A percentile compares a stretch with the other conserved stretches of the same genome.
These are phyloP conservation scores for Coniochaeta prunicola DNA, from an alignment of 2,329 filamentous ascomycete species.

Conservation along the genomic window DNA sequence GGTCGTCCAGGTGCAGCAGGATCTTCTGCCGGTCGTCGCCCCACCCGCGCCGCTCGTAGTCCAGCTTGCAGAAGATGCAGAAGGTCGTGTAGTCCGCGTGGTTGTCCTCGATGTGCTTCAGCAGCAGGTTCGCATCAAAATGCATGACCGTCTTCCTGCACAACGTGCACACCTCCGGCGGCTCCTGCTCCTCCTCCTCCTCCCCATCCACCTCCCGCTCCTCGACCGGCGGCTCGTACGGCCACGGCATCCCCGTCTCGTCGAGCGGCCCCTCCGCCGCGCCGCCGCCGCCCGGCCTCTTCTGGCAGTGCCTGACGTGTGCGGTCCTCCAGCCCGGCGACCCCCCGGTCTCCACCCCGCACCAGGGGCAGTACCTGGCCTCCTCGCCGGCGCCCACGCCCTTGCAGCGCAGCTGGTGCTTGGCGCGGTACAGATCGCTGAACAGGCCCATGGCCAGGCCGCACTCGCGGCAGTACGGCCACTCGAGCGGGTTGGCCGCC, in stretches of 20 bases:
- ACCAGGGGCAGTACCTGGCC: slow-evolving; percentile 10
- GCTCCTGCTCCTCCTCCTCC: neutral
- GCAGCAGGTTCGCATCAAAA: neutral
- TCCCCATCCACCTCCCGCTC: neutral
- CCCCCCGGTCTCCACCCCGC: neutral
- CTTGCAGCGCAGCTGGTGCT: slow-evolving; percentile 8
- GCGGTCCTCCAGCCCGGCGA: neutral
- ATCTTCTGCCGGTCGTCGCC: neutral
- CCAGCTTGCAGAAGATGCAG: slow-evolving; percentile 2
- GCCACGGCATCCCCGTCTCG: neutral
- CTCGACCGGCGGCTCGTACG: neutral
- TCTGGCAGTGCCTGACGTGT: neutral
- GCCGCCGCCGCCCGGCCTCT: neutral
- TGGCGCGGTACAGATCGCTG: slow-evolving; percentile 3
- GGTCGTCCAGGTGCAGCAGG: slow-evolving; percentile 1
- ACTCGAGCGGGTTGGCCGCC: neutral
- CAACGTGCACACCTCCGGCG: neutral
- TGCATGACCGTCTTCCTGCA: neutral
- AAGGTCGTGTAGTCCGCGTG: neutral
- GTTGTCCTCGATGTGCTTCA: neutral
- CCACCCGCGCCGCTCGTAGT: neutral
- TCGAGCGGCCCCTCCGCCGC: neutral
- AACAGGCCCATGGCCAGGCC: slow-evolving; percentile 5
- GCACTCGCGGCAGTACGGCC: slow-evolving; percentile 9
- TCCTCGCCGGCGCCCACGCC: slow-evolving; percentile 1